Evolutionary conservation across 2,329 filamentous ascomycete genomes (phyloP).

Genomic region (Coniella lustricola): DNA sequence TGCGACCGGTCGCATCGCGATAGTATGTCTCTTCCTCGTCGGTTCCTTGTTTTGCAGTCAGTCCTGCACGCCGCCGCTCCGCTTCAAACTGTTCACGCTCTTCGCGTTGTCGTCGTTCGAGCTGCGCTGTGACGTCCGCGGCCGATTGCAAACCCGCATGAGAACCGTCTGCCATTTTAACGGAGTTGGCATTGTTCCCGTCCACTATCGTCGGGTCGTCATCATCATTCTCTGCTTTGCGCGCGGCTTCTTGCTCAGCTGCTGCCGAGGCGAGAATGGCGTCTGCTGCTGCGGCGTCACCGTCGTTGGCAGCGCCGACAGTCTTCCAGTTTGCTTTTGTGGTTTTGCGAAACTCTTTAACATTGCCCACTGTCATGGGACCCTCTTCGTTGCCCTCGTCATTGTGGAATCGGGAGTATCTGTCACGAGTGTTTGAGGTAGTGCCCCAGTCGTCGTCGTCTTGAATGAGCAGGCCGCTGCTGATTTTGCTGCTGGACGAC

Average conservation of each 20-base stretch:
- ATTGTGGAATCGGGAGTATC: slow-evolving; percentile 36
- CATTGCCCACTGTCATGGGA: slow-evolving; percentile 42
- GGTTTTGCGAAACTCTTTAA: slow-evolving; percentile 61
- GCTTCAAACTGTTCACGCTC: slow-evolving; percentile 27
- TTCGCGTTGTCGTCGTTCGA: slow-evolving; percentile 46
- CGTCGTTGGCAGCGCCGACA: slow-evolving; percentile 36
- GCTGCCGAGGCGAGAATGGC: slow-evolving; percentile 69
- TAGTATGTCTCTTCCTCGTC: slow-evolving; percentile 75
- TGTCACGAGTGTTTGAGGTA: background rate
- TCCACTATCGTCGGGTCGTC: slow-evolving; percentile 43
- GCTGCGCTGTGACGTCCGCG: slow-evolving; percentile 64
- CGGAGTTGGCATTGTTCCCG: slow-evolving; percentile 26
- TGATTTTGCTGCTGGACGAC: slow-evolving; percentile 21
- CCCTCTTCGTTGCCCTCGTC: slow-evolving; percentile 45
- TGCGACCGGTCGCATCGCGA: slow-evolving; percentile 87
- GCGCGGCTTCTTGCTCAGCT: slow-evolving; percentile 53
- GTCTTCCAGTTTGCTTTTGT: slow-evolving; percentile 80
- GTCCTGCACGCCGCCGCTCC: slow-evolving; percentile 25
- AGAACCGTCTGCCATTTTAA: slow-evolving; percentile 78
- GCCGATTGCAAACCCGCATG: slow-evolving; percentile 83
- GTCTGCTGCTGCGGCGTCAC: slow-evolving; percentile 62
- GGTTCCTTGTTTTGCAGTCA: slow-evolving; percentile 20
- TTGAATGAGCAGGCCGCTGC: slow-evolving; percentile 50
- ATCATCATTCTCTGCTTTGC: slow-evolving; percentile 42
- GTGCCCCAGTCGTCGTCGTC: slow-evolving; percentile 54